Conservation (phyloP, 345 rosid species). For the Mallotus nudiflorus region DNA sequence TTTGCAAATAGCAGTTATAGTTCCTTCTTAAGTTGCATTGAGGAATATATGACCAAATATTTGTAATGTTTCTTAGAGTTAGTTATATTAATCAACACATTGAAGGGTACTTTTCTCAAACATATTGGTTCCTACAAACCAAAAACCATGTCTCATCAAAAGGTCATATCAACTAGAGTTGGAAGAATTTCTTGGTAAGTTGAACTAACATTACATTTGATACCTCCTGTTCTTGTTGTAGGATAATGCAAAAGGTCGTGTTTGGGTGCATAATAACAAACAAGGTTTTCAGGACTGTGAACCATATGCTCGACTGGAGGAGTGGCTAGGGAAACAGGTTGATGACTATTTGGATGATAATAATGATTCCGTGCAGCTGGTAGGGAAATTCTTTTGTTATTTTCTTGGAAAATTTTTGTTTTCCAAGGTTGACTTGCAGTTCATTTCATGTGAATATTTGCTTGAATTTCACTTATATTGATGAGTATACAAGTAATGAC, state of each 20-base stretch:
- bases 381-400: conserved; percentile 11
- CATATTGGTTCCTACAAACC: no score
- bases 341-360: conserved; percentile 37
- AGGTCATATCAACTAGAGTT: no score
- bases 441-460: neutral
- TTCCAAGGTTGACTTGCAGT: neutral
- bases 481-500: neutral
- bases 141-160: no score
- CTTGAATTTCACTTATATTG: neutral
- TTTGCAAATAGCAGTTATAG: no score
- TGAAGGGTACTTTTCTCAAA: no score
- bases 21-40: no score
- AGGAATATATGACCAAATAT: no score
- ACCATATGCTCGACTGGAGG: conserved; percentile 31
- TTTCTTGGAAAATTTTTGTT: no score
- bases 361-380: conserved; percentile 26
- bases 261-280: conserved; percentile 35
- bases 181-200: neutral
- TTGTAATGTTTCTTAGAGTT: no score
- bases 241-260: conserved; percentile 28
- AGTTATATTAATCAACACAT: no score
- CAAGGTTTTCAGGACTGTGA: conserved; percentile 43
- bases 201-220: neutral
- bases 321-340: conserved; percentile 30
- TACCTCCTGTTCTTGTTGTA: conserved; percentile 3